Base-by-base conservation (phyloP, 1,284 basidiomycete genomes). In the Laetiporus sulphureus region DNA sequence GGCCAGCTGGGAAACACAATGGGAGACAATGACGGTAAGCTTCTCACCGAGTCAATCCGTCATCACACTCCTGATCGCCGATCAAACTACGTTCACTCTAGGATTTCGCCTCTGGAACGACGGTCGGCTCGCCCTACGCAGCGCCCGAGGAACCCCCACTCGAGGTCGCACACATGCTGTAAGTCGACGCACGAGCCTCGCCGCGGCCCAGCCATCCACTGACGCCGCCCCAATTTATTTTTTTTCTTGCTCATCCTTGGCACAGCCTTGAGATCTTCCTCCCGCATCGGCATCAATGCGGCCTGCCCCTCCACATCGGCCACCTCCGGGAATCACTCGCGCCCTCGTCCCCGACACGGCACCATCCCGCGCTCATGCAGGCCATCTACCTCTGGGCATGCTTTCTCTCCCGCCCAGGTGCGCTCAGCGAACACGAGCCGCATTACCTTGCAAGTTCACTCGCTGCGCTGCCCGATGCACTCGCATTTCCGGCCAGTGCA, bases 371-470 rank as follows among this genome's bases (percentile, higher is more conserved):
- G 34, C 69, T 89, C 10, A 77, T 85, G 71, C 84, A 87, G 55
- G 72, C 83, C 44, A 81, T 88, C 53, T 88, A 78, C 58, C 72
- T 88, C 3, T 86, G 84, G 79, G 81, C 83, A 1, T 86, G 83
- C 57, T 84, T 81, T 56, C 71, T 87, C 33, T 85, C 83, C 13
- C 71, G 83, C 19, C 77, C 82, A 8, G 78, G 75, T 27, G 72
- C 76, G 3, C 66, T 85, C 11, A 74, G 72, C 51, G 75, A 78
- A 40, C 77, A 85, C 53, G 83, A 88, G 61, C 69, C 75, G 13
- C 71, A 77, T 42, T 87, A 83, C 54, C 73, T 87, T 41, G 64
- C 63, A 4, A 71, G 73, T 36, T 65, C 81, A 5, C 72, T 83
- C 18, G 71, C 79, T 20, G 69, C 72, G 0, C 67, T 83, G 42